Evolutionary conservation across 2,329 filamentous ascomycete genomes (phyloP).

Genomic region (Rhinocladiella mackenziei): DNA sequence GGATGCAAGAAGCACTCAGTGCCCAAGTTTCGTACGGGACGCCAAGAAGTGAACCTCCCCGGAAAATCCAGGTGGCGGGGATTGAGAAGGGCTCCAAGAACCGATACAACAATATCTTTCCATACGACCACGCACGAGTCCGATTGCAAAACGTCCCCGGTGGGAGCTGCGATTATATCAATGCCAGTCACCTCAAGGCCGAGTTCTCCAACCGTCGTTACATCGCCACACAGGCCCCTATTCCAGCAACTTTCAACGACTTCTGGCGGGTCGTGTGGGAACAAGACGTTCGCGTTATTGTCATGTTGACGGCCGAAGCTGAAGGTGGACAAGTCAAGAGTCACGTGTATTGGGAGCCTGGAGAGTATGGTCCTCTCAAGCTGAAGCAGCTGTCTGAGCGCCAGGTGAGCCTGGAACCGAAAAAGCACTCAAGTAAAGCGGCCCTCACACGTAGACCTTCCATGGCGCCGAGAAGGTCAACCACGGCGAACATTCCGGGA

Average conservation of each 20-base stretch:
- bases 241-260: slow-evolving; percentile 89
- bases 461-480: slow-evolving; percentile 36
- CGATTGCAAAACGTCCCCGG: slow-evolving; percentile 64
- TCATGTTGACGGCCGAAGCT: slow-evolving; percentile 92
- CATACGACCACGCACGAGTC: slow-evolving; percentile 89
- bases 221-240: slow-evolving; percentile 89
- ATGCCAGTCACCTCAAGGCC: slow-evolving; percentile 81
- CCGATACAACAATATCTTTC: slow-evolving; percentile 95
- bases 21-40: slow-evolving; percentile 56
- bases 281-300: slow-evolving; percentile 87
- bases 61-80: slow-evolving; percentile 71
- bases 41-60: slow-evolving; percentile 37
- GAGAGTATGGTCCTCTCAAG: slow-evolving; percentile 71
- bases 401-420: slow-evolving; percentile 68
- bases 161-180: slow-evolving; percentile 86
- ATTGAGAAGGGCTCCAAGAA: slow-evolving; percentile 96
- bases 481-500: slow-evolving; percentile 31
- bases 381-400: slow-evolving; percentile 77
- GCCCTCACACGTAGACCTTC: slow-evolving; percentile 38
- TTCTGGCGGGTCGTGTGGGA: slow-evolving; percentile 99
- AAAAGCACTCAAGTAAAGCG: slow-evolving; percentile 44
- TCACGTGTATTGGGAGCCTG: slow-evolving; percentile 84
- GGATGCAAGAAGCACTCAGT: slow-evolving; percentile 81
- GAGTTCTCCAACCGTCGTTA: slow-evolving; percentile 83
- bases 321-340: slow-evolving; percentile 94